Evolutionary conservation across 768 basidiomycete genomes (phyloP).

Genomic region (Hysterangium stoloniferum): DNA sequence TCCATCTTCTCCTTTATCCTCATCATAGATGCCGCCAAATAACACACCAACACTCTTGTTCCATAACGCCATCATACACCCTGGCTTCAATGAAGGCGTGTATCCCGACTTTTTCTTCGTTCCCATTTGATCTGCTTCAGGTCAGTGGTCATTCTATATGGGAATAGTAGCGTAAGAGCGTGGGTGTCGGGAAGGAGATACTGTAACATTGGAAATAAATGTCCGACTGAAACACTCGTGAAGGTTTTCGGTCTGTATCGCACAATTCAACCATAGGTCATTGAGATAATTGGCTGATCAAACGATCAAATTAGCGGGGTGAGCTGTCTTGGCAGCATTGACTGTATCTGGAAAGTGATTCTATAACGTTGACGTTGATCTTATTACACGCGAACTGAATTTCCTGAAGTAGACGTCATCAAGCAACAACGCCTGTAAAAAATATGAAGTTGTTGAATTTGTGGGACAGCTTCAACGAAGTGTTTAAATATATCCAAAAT

Average conservation of each 20-base stretch:
- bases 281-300: constrained; percentile 78
- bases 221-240: constrained; percentile 47
- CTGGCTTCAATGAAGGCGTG: constrained; percentile 64
- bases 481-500: too few relatives aligned
- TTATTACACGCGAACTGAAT: too few relatives aligned
- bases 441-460: too few relatives aligned
- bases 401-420: too few relatives aligned
- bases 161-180: constrained; percentile 17
- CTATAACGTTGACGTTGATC: too few relatives aligned
- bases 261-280: constrained; percentile 74
- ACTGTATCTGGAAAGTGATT: too few relatives aligned
- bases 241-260: constrained; percentile 64
- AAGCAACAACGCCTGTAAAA: too few relatives aligned
- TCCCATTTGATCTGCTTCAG: constrained; percentile 73
- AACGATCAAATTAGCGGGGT: too few relatives aligned
- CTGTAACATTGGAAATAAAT: too few relatives aligned
- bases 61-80: constrained; percentile 88
- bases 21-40: constrained; percentile 86
- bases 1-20: constrained; percentile 77
- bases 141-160: constrained; percentile 30
- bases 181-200: constrained; percentile 9
- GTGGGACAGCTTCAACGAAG: too few relatives aligned
- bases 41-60: constrained; percentile 60
- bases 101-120: constrained; percentile 70
- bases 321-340: too few relatives aligned